phyloP scores from a whole-genome alignment of 2,329 filamentous ascomycete genomes.

The Paecilomyces dactylethromorphus region DNA sequence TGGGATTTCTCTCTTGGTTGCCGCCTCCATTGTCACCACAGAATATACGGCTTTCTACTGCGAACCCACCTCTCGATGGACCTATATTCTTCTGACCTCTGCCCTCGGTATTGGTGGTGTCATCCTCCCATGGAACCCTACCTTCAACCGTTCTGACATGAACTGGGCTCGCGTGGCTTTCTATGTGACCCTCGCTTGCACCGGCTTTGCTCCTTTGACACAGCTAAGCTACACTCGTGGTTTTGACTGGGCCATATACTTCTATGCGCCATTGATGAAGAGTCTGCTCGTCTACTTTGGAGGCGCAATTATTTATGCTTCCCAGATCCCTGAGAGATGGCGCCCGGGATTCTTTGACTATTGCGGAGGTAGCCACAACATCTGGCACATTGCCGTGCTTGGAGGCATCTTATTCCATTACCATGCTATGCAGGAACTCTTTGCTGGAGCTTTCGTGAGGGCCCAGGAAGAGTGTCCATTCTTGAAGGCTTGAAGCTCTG shows the following conservation, averaged over 20 bases:
- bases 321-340: constrained; percentile 89
- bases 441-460: constrained; percentile 66
- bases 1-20: constrained; percentile 85
- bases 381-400: constrained; percentile 93
- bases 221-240: constrained; percentile 77
- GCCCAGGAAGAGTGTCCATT: constrained; percentile 47
- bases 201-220: constrained; percentile 80
- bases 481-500: constrained; percentile 9
- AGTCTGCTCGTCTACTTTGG: constrained; percentile 77
- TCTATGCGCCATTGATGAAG: constrained; percentile 83
- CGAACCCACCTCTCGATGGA: constrained; percentile 78
- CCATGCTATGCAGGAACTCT: constrained; percentile 91
- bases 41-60: constrained; percentile 99
- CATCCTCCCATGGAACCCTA: constrained; percentile 91
- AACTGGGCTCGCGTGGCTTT: constrained; percentile 88
- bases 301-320: constrained; percentile 83
- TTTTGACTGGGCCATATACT: constrained; percentile 72
- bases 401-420: constrained; percentile 98
- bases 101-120: constrained; percentile 78
- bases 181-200: constrained; percentile 78
- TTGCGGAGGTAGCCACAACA: constrained; percentile 88
- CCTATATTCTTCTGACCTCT: constrained; percentile 77
- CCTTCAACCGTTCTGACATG: constrained; percentile 88
- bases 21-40: constrained; percentile 93
- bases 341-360: constrained; percentile 92